Evolutionary conservation across 805 yeast species (phyloP), one percentile per base, ranked within the genome.

Genomic region (Kodamaea hsintzibuensis): DNA sequence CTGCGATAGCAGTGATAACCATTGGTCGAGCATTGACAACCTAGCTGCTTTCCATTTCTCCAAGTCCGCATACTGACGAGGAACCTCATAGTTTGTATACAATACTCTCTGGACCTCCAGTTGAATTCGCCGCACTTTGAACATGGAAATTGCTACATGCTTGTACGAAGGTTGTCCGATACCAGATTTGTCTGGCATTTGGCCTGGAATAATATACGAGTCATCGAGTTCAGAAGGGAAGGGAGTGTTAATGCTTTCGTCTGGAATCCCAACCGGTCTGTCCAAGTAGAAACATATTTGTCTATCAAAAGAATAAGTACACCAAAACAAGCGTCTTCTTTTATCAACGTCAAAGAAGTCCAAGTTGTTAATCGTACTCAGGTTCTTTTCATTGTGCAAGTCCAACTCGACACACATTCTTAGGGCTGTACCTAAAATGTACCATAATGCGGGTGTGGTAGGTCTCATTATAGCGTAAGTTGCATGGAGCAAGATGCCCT

Each of bases 391-490:
- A 38, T 84, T 82, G 67, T 91, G 97, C 7, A 91, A 73, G 1
- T 96, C 97, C 55, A 91, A 68, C 68, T 91, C 97, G 27, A 91
- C 89, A 60, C 93, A 85, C 49, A 89, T 69, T 56, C 97, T 77
- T 49, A 90, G 69, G 0, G 93, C 91, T 1, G 89, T 82, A 0
- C 97, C 97, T 58, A 89, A 72, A 3, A 88, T 83, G 65, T 89
- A 89, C 98, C 98, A 91, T n/a, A 89, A 90, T 2, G 96, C 95
- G 0, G 97, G 96, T 12, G 82, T 82, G 0, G 93, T 85, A 0
- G 97, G 97, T 54, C 96, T 78, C 96, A 91, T 90, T 35, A 87
- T 77, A 0, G 96, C 83, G 64, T 88, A 91, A 3, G 86, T 64
- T 0, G 93, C 83, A 42, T 88, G 70, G 12, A 89, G 72, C 14